Evolutionary conservation across 495 filamentous ascomycete genomes (phyloP).

Genomic region (Penicilliopsis zonata): DNA sequence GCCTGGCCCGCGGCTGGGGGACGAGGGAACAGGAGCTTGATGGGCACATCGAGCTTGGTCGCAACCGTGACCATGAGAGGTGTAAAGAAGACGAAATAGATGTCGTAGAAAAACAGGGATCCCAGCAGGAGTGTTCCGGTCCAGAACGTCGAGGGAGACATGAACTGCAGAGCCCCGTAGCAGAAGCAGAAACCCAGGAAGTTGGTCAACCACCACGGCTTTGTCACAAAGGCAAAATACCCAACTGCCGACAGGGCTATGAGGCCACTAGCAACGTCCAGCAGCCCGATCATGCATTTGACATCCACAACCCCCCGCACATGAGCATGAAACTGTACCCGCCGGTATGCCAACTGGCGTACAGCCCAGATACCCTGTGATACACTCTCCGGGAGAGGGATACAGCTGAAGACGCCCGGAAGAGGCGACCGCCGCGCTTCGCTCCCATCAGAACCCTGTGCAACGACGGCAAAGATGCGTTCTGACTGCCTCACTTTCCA

Average conservation of each 20-base stretch:
- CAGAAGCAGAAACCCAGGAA: slow-evolving; percentile 76
- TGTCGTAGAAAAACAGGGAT: slow-evolving; percentile 86
- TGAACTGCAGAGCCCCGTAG: slow-evolving; percentile 66
- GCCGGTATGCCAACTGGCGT: slow-evolving; percentile 33
- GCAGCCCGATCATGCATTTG: slow-evolving; percentile 35
- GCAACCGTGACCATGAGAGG: slow-evolving; percentile 96
- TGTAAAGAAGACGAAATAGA: slow-evolving; percentile 95
- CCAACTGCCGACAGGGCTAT: slow-evolving; percentile 44
- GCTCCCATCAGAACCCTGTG: slow-evolving; percentile 3
- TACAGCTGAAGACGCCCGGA: slow-evolving; percentile 32
- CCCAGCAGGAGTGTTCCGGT: slow-evolving; percentile 68
- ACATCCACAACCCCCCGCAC: slow-evolving; percentile 28
- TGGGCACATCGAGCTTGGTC: slow-evolving; percentile 78
- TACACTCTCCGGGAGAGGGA: slow-evolving; percentile 26
- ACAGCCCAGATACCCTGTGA: slow-evolving; percentile 31
- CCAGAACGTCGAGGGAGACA: slow-evolving; percentile 83
- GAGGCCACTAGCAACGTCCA: slow-evolving; percentile 48
- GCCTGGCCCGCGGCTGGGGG: slow-evolving; percentile 31
- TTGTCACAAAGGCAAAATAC: slow-evolving; percentile 59
- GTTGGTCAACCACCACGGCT: slow-evolving; percentile 75
- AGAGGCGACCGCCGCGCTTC: slow-evolving; percentile 33
- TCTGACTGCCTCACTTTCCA: slow-evolving; percentile 27
- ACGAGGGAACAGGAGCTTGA: slow-evolving; percentile 81
- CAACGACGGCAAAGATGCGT: slow-evolving; percentile 13
- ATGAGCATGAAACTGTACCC: slow-evolving; percentile 33